A percentile compares a stretch with the other conserved stretches of the same genome.
Conservation (phyloP, 163 green algal genomes). For the Coccomyxa subellipsoidea region DNA sequence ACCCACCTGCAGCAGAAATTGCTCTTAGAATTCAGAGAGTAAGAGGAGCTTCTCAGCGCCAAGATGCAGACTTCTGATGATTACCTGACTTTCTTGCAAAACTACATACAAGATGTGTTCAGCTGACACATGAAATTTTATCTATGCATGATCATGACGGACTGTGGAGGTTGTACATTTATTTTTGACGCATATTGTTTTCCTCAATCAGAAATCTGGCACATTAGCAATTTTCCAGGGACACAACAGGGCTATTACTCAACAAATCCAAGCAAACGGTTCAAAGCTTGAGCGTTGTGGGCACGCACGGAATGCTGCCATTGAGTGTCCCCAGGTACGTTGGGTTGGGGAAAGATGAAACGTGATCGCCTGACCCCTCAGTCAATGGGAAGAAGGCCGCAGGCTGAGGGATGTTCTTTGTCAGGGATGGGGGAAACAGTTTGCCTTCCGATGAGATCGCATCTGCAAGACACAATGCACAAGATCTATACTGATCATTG, state of each 20-base stretch:
- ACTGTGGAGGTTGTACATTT: too few species aligned
- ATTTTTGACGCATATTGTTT: too few species aligned
- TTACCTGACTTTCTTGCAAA: too few species aligned
- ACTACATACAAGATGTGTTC: not conserved
- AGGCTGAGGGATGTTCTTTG: not conserved
- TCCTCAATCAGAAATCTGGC: too few species aligned
- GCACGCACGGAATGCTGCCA: not conserved
- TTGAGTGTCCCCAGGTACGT: not conserved
- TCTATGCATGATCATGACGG: not conserved
- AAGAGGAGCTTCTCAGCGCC: not conserved
- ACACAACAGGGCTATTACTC: not conserved
- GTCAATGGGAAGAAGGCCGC: slow-evolving; percentile 22
- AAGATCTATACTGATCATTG: too few species aligned
- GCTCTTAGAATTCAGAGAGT: not conserved
- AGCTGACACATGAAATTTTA: not conserved
- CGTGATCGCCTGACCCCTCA: slow-evolving; percentile 12
- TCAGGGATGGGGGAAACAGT: not conserved
- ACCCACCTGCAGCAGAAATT: slow-evolving; percentile 30
- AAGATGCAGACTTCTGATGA: not conserved
- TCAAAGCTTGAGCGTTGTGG: not conserved
- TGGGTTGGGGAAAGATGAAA: not conserved
- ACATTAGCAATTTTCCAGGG: too few species aligned
- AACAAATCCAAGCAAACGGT: not conserved
- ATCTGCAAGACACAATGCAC: not conserved
- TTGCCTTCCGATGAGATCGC: not conserved